Base-by-base conservation (phyloP, 495 filamentous ascomycete species). In the Lophium mytilinum region DNA sequence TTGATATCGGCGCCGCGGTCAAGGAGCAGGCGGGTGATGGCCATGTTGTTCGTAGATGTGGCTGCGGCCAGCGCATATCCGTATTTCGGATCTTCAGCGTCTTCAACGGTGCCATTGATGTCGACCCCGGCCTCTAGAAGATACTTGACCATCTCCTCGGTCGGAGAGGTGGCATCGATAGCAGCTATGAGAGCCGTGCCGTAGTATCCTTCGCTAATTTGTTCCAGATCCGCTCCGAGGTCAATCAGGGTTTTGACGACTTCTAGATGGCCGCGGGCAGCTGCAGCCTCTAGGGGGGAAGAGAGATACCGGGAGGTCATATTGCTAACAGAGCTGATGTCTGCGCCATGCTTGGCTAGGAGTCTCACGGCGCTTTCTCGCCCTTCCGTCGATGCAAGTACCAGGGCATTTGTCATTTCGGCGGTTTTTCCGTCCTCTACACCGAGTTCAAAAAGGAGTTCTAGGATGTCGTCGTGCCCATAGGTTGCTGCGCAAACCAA, bases 231-330 rank as follows among this genome's bases (percentile, higher is more conserved):
- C 10, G 53, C 53, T 4, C 53, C 53, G 9, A 18, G 53, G 15
- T 21, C 33, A 7, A 56, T 46, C 42, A 56, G 42, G 18, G 15
- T 2, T 41, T 56, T 18, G 14, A 49, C 53, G 12, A 36, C n/a
- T 1, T 46, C 24, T 9, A 30, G 39, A 24, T 56, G 41, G 34
- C 53, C 43, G 4, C 48, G 17, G 8, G 30, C 9, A 10, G 53
- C 39, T 35, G 53, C 53, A 5, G 53, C 53, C 36, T 56, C 41
- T 24, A 56, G 53, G 36, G 40, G 53, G 9, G 36, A 50, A 4
- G 15, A 56, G 24, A 30, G 24, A 35, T 34, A 36, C 17, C n/a
- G 49, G 7, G 53, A 14, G 2, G 53, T 47, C 15, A 24, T 24
- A 56, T 19, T 18, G 36, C 12, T 33, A 6, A 18, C 10, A 12